Conservation (phyloP, 1,284 basidiomycete genomes). For the Vanrija sp. region DNA sequence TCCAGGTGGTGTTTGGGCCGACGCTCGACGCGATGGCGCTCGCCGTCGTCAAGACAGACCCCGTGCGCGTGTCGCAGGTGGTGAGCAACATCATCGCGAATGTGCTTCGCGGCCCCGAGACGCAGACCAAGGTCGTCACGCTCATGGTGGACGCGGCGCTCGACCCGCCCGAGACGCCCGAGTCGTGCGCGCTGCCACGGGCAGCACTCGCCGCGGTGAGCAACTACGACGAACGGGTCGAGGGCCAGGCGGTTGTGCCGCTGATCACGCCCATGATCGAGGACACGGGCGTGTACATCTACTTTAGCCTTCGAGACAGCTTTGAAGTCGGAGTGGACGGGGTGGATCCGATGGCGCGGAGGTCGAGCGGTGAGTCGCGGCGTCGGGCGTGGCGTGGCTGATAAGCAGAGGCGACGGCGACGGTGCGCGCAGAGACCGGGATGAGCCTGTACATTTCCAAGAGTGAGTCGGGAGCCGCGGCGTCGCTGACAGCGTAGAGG, state of each 20-base stretch:
- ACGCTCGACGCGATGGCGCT: constrained; percentile 10
- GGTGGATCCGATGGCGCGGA: too few relatives aligned
- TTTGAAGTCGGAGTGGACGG: too few relatives aligned
- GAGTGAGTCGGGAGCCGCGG: constrained; percentile 8
- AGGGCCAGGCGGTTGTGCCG: too few relatives aligned
- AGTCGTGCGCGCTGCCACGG: too few relatives aligned
- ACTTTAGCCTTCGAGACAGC: constrained; percentile 43
- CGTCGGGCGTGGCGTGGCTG: too few relatives aligned
- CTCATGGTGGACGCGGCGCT: too few relatives aligned
- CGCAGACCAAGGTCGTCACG: too few relatives aligned
- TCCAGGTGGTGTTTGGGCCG: constrained; percentile 16
- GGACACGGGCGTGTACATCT: constrained; percentile 40
- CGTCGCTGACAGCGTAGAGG: constrained; percentile 13
- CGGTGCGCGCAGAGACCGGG: constrained; percentile 39
- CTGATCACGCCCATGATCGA: too few relatives aligned
- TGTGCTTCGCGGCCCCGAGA: constrained; percentile 14
- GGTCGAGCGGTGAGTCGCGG: too few relatives aligned
- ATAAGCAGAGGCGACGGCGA: background rate
- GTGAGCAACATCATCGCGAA: constrained; percentile 30
- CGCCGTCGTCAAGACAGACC: constrained; percentile 25
- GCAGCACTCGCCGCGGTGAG: too few relatives aligned
- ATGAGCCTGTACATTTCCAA: constrained; percentile 36
- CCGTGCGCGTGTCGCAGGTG: constrained; percentile 35
- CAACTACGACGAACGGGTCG: too few relatives aligned
- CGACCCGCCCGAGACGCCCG: too few relatives aligned